Evolutionary conservation across 768 basidiomycete species (phyloP).

Genomic region (Psilocybe cyanescens): DNA sequence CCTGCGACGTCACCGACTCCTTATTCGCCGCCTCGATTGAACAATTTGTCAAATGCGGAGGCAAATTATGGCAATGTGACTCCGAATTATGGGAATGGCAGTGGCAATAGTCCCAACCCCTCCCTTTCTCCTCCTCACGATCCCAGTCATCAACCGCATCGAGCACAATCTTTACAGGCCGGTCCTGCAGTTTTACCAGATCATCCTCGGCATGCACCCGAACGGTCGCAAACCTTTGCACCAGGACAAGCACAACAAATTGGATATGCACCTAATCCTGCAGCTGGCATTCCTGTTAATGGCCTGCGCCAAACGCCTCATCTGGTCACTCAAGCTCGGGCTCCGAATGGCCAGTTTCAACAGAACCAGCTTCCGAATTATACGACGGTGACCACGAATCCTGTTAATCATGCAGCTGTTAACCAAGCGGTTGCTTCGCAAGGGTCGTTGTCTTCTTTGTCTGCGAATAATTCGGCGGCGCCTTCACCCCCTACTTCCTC

Average conservation of each 20-base stretch:
- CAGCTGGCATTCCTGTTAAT: background rate
- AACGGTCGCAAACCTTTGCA: constrained; percentile 10
- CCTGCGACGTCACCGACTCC: background rate
- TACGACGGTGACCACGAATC: background rate
- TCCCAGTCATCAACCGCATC: constrained; percentile 8
- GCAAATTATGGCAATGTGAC: background rate
- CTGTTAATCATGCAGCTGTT: background rate
- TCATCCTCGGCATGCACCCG: constrained; percentile 5
- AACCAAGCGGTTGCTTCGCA: constrained; percentile 4
- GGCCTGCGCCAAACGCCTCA: constrained; percentile 19
- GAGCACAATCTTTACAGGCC: constrained; percentile 17
- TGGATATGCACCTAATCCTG: background rate
- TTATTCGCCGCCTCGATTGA: background rate
- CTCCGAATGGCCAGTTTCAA: constrained; percentile 11
- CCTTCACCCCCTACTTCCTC: constrained; percentile 21
- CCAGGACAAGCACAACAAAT: background rate
- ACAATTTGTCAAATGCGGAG: background rate
- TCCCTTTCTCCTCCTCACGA: background rate
- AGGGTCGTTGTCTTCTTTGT: constrained; percentile 13
- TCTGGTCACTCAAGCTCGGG: constrained; percentile 21
- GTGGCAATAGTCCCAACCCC: background rate
- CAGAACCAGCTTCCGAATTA: background rate
- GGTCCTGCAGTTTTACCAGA: background rate
- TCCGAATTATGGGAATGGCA: background rate
- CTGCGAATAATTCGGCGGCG: constrained; percentile 6